Percentiles rank a stretch among this genome's conserved stretches.
Conservation (phyloP, 1,139 yeast genomes). For the Pneumocystis wakefieldiae region DNA sequence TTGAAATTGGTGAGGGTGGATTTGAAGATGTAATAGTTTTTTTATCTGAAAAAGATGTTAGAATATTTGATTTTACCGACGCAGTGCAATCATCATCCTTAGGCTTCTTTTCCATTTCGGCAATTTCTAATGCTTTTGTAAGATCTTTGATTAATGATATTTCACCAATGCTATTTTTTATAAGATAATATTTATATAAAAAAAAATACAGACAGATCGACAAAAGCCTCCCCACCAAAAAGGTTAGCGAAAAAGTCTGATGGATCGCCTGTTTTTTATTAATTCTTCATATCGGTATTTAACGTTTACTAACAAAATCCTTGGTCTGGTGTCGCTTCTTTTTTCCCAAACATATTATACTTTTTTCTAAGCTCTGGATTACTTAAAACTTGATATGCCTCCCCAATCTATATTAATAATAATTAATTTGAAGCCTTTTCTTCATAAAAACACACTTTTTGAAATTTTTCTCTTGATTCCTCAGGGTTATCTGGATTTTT, state of each 20-base stretch:
- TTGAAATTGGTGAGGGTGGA: background rate
- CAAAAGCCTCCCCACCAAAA: background rate
- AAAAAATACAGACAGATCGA: background rate
- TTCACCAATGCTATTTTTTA: conserved; percentile 52
- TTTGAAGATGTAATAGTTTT: background rate
- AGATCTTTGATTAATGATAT: conserved; percentile 71
- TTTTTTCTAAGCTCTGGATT: conserved; percentile 58
- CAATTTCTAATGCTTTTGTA: conserved; percentile 54
- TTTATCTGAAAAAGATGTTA: background rate
- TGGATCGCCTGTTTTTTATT: background rate
- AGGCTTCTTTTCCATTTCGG: conserved; percentile 58
- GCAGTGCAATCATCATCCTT: background rate
- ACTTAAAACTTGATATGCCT: conserved; percentile 72
- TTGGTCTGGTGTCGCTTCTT: conserved; percentile 36
- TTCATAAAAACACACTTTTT: background rate
- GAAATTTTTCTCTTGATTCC: background rate
- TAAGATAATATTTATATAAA: too few relatives aligned
- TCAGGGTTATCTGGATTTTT: conserved; percentile 48
- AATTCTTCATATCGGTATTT: background rate
- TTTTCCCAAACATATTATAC: conserved; percentile 77
- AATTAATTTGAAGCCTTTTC: background rate
- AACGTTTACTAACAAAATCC: background rate
- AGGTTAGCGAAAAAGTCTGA: background rate
- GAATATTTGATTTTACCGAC: background rate
- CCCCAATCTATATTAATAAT: conserved; percentile 35